Evolutionary conservation across 345 rosid species (phyloP).

Genomic region (Syzygium aromaticum): DNA sequence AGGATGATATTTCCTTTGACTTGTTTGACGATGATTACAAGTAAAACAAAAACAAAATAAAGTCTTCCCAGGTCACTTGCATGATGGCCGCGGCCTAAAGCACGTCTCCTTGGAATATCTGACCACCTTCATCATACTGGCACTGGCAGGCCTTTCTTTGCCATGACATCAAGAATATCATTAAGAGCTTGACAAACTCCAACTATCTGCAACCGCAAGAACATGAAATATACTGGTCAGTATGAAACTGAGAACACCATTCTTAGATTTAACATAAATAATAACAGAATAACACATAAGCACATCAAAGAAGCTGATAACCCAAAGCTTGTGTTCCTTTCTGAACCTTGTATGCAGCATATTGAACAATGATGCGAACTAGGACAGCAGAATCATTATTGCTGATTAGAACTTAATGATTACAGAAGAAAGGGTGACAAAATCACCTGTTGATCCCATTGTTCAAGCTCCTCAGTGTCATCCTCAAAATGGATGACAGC

Average conservation of each 20-base stretch:
- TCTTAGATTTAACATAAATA: neutral
- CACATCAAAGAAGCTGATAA: neutral
- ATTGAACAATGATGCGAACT: neutral
- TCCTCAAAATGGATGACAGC: slow-evolving; percentile 97
- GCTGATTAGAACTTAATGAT: neutral
- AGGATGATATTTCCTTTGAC: neutral
- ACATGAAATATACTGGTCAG: neutral
- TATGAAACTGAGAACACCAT: neutral
- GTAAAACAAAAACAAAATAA: neutral
- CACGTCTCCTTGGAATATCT: neutral
- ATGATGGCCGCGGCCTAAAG: neutral
- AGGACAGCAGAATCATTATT: neutral
- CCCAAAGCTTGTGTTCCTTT: neutral
- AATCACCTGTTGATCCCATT: slow-evolving; percentile 95
- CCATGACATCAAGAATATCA: slow-evolving; percentile 87
- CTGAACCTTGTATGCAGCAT: neutral
- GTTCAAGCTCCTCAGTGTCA: slow-evolving; percentile 88
- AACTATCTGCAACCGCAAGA: slow-evolving; percentile 47
- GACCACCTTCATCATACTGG: slow-evolving; percentile 41
- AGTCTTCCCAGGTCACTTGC: neutral
- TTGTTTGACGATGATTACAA: neutral
- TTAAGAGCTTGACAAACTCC: slow-evolving; percentile 92
- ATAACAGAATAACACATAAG: neutral
- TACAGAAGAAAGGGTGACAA: neutral
- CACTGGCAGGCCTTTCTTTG: slow-evolving; percentile 75